Conservation (phyloP, 352 stramenopile genomes). For the Pythium coloratum region DNA sequence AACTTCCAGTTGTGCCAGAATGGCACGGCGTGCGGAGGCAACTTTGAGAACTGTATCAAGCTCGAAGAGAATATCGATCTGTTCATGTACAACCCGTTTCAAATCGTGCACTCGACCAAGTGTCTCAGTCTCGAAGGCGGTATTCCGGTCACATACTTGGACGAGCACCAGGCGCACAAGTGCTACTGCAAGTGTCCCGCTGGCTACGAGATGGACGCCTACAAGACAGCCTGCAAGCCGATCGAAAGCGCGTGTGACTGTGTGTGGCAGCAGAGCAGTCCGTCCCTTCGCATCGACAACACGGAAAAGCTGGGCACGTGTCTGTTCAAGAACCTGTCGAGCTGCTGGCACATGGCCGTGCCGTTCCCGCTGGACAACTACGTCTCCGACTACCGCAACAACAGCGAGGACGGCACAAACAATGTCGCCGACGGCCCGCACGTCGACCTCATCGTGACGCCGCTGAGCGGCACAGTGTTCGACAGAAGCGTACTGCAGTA, state of each 20-base stretch:
- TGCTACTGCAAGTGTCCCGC: constrained; percentile 62
- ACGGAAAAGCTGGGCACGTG: constrained; percentile 29
- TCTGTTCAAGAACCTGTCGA: constrained; percentile 37
- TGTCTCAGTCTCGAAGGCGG: constrained; percentile 37
- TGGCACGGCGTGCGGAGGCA: constrained; percentile 17
- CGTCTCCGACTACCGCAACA: constrained; percentile 45
- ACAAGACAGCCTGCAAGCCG: constrained; percentile 11
- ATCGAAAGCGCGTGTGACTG: constrained; percentile 41
- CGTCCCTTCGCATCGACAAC: constrained; percentile 30
- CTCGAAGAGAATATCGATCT: constrained; percentile 41
- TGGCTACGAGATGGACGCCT: constrained; percentile 26
- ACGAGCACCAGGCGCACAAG: constrained; percentile 33
- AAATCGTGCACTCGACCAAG: constrained; percentile 35
- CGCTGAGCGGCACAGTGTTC: constrained; percentile 2
- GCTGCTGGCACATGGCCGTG: constrained; percentile 38
- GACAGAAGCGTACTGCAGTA: background rate
- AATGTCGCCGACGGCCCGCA: constrained; percentile 12
- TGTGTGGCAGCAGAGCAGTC: constrained; percentile 36
- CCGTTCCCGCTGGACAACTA: constrained; percentile 64
- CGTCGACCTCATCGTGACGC: constrained; percentile 18
- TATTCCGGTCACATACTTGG: constrained; percentile 48
- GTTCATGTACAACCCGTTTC: constrained; percentile 70
- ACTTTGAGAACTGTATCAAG: constrained; percentile 39
- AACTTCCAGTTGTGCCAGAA: constrained; percentile 42
- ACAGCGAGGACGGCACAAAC: constrained; percentile 3